A percentile compares a stretch with the other conserved stretches of the same genome.
Evolutionary conservation across 2,329 filamentous ascomycete genomes (phyloP).

Genomic region (Colletotrichum sp.): DNA sequence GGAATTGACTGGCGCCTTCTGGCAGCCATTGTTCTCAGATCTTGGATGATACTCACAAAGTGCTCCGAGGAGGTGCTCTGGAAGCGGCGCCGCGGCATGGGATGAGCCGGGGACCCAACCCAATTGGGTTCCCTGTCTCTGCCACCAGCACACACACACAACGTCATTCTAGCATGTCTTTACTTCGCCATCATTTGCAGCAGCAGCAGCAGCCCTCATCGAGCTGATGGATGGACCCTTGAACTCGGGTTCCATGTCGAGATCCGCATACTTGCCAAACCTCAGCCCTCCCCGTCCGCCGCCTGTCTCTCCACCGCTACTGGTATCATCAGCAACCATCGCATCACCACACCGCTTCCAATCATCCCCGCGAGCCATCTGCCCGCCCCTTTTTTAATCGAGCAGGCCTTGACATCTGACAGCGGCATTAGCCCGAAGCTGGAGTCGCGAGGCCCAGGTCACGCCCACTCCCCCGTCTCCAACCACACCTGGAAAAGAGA

Average conservation of each 20-base stretch:
- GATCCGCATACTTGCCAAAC: background rate
- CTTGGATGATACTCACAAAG: background rate
- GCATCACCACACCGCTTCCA: conserved; percentile 5
- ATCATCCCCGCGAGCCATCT: background rate
- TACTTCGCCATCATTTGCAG: background rate
- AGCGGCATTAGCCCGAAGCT: conserved; percentile 6
- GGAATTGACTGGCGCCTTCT: background rate
- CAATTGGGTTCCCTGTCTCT: conserved; percentile 15
- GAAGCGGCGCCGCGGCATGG: background rate
- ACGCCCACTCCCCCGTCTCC: background rate
- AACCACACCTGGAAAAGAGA: background rate
- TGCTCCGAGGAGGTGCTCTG: background rate
- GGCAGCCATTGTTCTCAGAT: background rate
- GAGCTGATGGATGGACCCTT: conserved; percentile 12
- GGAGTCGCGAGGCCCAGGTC: conserved; percentile 9
- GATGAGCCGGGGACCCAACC: background rate
- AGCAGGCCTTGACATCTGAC: conserved; percentile 13
- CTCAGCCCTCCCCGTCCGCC: background rate
- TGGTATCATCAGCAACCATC: background rate
- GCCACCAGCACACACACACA: background rate
- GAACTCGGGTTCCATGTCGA: background rate
- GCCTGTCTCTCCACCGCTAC: background rate
- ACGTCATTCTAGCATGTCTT: background rate
- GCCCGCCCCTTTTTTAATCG: background rate
- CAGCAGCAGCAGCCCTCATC: background rate